Evolutionary conservation across 1,284 basidiomycete species (phyloP), one percentile per base, ranked within the genome.

Genomic region (Pascua sp.): DNA sequence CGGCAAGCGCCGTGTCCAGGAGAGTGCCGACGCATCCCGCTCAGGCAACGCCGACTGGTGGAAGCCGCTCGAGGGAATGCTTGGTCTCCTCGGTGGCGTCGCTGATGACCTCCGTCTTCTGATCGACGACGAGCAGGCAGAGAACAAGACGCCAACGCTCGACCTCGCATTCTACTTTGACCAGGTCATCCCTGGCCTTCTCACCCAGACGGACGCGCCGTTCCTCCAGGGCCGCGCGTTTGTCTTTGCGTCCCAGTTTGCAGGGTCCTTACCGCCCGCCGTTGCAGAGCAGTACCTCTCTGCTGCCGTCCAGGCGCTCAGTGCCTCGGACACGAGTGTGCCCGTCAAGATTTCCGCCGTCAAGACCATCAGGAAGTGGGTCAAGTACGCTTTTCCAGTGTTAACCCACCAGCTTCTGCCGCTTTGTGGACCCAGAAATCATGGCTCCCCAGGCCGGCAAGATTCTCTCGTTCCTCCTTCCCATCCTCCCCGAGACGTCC

Each of bases 191-290:
- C 90, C 92, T 7, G 84, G 86, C 15, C 80, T 91, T 46, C 80
- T 98, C 17, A 56, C 59, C 13, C 64, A 70, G 48, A 59, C 65
- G 9, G 91, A 89, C 13, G 83, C 82, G 52, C 89, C 91, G 0
- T 97, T 97, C 82, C 77, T 98, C 48, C 93, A 96, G 77, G 96
- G 95, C 10, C 83, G 95, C 55, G 89, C 87, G 2, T 96, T 98
- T 62, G 90, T 98, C 42, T 95, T 98, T 68, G 91, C 92, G 0
- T 92, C 90, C 67, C 89, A 94, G 71, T 97, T 86, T 68, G 84
- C 90, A 0, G 84, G 85, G 57, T 76, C 87, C 4, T 80, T 98
- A 9, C 88, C 91, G 0, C 66, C 81, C 2, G 81, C 85, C 53
- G 80, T 92, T 44, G 86, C 88, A 2, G 83, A 83, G 1, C 89